Evolutionary conservation across 495 filamentous ascomycete species (phyloP), one percentile per base, ranked within the genome.

Genomic region (Ramalina intermedia): DNA sequence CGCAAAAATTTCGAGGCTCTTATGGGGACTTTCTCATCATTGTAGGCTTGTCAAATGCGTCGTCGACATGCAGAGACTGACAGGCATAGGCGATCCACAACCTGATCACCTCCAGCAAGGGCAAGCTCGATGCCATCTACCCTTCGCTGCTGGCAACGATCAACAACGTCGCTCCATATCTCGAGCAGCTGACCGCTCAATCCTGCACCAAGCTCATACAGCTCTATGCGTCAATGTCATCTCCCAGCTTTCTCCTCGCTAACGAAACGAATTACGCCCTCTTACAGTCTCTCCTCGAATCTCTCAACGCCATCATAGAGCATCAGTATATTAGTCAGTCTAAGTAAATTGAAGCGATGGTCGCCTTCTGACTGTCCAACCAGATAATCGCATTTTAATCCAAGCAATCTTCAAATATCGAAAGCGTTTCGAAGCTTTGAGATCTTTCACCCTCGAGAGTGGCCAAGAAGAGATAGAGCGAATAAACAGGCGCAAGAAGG

Each of bases 21-120:
- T 96, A 96, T 69, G 90, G 82, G 27, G 91, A 99, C 61, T 99
- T 86, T 58, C 64, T 99, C 20, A 82, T 99, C 45, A 91, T 87
- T 65, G 90, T 85, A 67, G 72, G 81, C 18, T 24, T 16, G 6
- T 8, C 6, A 16, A 16, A 5, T 41, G 13, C 2, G 0, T 20
- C 47, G 17, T 13, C 21, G 21, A 16, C 37, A 29, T 13, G 40
- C 16, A 27, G 6, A 44, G 55, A 43, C 67, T 76, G 53, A 78
- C 54, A 26, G 11, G 3, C 21, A 16, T 55, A 96, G 88, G 94
- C 91, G 3, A 87, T 96, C 27, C 88, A 94, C 58, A 84, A 74
- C 23, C 75, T 99, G 47, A 91, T 99, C 58, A 94, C 88, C 1
- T 82, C 80, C 5, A 94, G 85, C 63, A 87, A 93, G 59, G 87